A percentile compares a stretch with the other conserved stretches of the same genome.
Evolutionary conservation across 1,284 basidiomycete genomes (phyloP).

Genomic region (Tausonia pullulans): DNA sequence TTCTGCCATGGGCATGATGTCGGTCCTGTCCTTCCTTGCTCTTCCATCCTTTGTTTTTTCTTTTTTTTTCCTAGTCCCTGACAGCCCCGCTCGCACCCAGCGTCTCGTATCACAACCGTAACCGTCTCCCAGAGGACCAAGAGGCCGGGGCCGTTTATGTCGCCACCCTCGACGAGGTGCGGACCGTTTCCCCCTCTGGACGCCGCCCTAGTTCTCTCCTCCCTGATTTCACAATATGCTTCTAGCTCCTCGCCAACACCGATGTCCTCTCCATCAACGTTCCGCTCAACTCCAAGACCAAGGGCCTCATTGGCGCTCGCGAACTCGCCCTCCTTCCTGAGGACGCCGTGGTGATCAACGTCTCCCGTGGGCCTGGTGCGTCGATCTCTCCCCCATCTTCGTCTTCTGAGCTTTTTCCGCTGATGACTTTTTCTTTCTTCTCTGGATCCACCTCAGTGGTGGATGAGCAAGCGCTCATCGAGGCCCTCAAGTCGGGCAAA

Average conservation of each 20-base stretch:
- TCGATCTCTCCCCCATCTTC: neutral
- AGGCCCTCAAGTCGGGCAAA: slow-evolving; percentile 8
- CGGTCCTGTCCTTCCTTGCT: no score
- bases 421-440: neutral
- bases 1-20: slow-evolving; percentile 8
- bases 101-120: slow-evolving; percentile 10
- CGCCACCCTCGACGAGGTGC: slow-evolving; percentile 5
- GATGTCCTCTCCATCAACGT: slow-evolving; percentile 15
- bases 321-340: slow-evolving; percentile 6
- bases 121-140: neutral
- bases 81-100: no score
- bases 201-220: neutral
- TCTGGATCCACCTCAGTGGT: neutral
- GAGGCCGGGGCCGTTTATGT: slow-evolving; percentile 5
- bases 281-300: neutral
- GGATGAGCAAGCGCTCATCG: slow-evolving; percentile 2
- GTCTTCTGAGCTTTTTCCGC: no score
- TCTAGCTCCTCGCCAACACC: slow-evolving; percentile 5
- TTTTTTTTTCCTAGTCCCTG: no score
- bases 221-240: neutral
- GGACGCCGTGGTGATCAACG: slow-evolving; percentile 7
- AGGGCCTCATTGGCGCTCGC: slow-evolving; percentile 2
- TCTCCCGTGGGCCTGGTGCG: slow-evolving; percentile 6
- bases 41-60: no score
- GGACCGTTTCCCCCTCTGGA: neutral